These are phyloP conservation scores for Pythium rishiriense DNA, from an alignment of 352 stramenopile genomes.

Conservation along the genomic window DNA sequence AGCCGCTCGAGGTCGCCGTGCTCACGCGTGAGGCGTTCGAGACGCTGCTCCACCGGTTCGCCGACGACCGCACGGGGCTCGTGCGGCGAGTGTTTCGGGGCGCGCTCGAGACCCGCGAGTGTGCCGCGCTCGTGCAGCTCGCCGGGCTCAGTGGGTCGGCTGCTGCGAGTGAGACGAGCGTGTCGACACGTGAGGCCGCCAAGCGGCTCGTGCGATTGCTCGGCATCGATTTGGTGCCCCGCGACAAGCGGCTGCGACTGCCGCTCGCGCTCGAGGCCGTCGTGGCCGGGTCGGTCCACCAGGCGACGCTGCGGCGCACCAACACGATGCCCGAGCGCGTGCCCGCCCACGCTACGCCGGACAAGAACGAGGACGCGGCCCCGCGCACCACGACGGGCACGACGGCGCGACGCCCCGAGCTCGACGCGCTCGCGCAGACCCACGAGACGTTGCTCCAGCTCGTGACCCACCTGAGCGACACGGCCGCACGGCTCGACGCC, in stretches of 20 bases:
- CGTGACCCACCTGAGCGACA: slow-evolving; percentile 1
- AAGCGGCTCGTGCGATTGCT: slow-evolving; percentile 15
- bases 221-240: neutral
- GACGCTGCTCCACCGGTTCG: slow-evolving; percentile 26
- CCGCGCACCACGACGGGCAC: neutral
- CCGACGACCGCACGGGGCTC: slow-evolving; percentile 23
- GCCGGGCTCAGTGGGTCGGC: neutral
- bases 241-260: slow-evolving; percentile 1
- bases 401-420: neutral
- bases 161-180: neutral
- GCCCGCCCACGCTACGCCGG: neutral
- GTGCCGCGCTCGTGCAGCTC: slow-evolving; percentile 24
- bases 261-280: slow-evolving; percentile 6
- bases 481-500: slow-evolving; percentile 1
- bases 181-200: slow-evolving; percentile 7
- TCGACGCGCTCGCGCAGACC: neutral
- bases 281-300: neutral
- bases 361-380: too few relatives aligned
- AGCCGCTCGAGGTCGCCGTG: slow-evolving; percentile 30
- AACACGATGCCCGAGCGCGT: neutral
- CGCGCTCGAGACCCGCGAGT: slow-evolving; percentile 26
- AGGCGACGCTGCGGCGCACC: neutral
- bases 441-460: slow-evolving; percentile 6
- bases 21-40: slow-evolving; percentile 18
- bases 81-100: slow-evolving; percentile 24